These are phyloP conservation scores for Geotrichum aggregatum DNA, from an alignment of 1,139 yeast genomes.

Conservation along the genomic window DNA sequence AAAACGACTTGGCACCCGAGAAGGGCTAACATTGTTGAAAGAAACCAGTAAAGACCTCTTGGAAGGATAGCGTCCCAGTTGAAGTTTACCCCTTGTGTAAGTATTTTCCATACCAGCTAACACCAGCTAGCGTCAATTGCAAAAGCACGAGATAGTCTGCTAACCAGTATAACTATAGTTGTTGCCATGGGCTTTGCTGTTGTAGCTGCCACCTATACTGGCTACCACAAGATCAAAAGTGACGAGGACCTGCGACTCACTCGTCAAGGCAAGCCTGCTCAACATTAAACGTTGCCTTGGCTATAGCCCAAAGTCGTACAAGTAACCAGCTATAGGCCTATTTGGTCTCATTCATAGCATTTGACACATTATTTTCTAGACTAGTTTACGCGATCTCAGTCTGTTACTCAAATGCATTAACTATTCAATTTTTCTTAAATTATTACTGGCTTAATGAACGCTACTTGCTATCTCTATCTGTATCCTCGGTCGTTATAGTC, in stretches of 20 bases:
- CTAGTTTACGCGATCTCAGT: no score
- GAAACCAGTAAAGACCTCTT: conserved; percentile 18
- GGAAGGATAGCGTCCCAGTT: conserved; percentile 28
- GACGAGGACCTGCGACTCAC: conserved; percentile 31
- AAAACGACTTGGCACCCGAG: not conserved
- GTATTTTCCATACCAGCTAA: conserved; percentile 23
- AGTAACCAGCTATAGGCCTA: not conserved
- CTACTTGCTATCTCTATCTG: no score
- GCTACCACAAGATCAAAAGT: conserved; percentile 29
- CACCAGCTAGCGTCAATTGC: no score
- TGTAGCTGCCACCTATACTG: conserved; percentile 30
- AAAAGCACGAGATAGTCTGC: no score
- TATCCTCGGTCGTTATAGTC: no score
- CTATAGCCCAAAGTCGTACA: not conserved
- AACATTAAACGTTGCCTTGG: conserved; percentile 2
- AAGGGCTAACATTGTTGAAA: not conserved
- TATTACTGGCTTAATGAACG: no score
- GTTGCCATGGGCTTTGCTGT: conserved; percentile 35
- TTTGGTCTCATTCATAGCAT: not conserved
- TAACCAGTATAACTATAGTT: conserved; percentile 24
- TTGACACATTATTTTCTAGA: no score
- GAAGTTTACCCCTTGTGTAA: conserved; percentile 36
- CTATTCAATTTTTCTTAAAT: no score
- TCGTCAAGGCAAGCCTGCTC: conserved; percentile 23
- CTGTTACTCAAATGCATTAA: no score